These are phyloP conservation scores for Thelephora ganbajun DNA, from an alignment of 768 basidiomycete genomes.

Conservation along the genomic window DNA sequence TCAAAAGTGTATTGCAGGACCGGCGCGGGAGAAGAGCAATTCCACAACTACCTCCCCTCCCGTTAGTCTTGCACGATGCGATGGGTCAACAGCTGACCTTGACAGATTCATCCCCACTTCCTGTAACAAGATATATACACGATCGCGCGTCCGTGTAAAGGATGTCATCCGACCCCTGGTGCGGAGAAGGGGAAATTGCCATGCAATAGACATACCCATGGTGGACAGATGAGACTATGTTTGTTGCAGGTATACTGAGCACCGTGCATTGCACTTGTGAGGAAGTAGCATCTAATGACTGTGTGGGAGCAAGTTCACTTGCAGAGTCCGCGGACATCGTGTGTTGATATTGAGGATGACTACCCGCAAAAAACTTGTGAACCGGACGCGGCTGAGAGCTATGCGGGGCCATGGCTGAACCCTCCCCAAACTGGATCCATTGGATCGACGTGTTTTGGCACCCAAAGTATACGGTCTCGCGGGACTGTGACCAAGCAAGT, in stretches of 20 bases:
- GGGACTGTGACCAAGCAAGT: constrained; percentile 56
- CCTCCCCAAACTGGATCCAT: constrained; percentile 54
- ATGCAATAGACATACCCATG: constrained; percentile 91
- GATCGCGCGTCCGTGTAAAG: constrained; percentile 7
- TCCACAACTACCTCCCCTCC: constrained; percentile 42
- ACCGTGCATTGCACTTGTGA: constrained; percentile 19
- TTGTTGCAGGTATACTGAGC: constrained; percentile 46
- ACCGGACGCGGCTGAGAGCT: constrained; percentile 28
- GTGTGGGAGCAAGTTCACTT: constrained; percentile 1
- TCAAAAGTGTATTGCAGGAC: constrained; percentile 49
- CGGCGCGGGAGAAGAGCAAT: constrained; percentile 32
- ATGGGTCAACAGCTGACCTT: constrained; percentile 36
- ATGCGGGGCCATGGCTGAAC: constrained; percentile 22
- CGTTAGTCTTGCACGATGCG: not conserved
- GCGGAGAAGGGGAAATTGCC: constrained; percentile 30
- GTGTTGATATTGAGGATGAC: constrained; percentile 62
- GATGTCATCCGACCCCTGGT: constrained; percentile 22
- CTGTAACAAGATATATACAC: constrained; percentile 49
- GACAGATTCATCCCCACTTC: constrained; percentile 83
- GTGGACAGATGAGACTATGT: constrained; percentile 81
- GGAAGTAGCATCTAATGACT: not conserved
- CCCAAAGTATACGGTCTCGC: constrained; percentile 70
- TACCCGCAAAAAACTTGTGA: constrained; percentile 82
- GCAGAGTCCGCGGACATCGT: constrained; percentile 12
- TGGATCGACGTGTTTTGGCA: constrained; percentile 91